Base-by-base conservation (phyloP, 441 rosid genomes). In the Adansonia grandidieri region DNA sequence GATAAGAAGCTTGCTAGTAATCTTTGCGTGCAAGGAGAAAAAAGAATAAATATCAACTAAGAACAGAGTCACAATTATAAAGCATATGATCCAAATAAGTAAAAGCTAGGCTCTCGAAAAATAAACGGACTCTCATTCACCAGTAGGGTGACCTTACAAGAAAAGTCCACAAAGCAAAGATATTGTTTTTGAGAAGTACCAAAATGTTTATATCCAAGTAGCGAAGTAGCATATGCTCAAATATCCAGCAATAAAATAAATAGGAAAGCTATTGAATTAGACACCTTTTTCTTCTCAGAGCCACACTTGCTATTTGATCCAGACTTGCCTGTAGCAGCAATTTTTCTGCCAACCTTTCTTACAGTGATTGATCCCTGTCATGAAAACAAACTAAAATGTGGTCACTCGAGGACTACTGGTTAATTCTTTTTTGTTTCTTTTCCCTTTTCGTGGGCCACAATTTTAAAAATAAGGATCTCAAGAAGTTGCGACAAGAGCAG, bases 241-340 rank as follows among this genome's bases (percentile, higher is more conserved):
- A 51, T 19, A 50, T 24, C 20, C 15, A 28, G 32, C 53, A 65
- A 66, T 10, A 65, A 32, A 51, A 17, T 64, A 51, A 67, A 22
- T 10, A 48, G 37, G 8, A 65, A 19, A 76, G 61, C 50, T 65
- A n/a, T 63, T 63, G 32, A 76, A 40, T 22, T 68, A 73, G 64
- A 57, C 61, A 90, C 92, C 94, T 88, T 91, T 78, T 88, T 88
- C 90, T 87, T 92, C 67, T 84, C 88, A 74, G 90, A 85, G 77
- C 84, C 78, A 24, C 81, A 87, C 78, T 88, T 89, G 2, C 87
- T 24, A 79, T 78, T 80, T 69, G 87, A 80, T 77, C 87, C 82
- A 79, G 84, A 77, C 84, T 82, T 86, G 84, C 83, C 64, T 3
- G 77, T 64, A 78, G 82, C 83, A 77, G 82, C 83, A 69, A 85